These are phyloP conservation scores for Acephala macrosclerotiorum DNA, from an alignment of 2,329 filamentous ascomycete genomes.

Conservation along the genomic window DNA sequence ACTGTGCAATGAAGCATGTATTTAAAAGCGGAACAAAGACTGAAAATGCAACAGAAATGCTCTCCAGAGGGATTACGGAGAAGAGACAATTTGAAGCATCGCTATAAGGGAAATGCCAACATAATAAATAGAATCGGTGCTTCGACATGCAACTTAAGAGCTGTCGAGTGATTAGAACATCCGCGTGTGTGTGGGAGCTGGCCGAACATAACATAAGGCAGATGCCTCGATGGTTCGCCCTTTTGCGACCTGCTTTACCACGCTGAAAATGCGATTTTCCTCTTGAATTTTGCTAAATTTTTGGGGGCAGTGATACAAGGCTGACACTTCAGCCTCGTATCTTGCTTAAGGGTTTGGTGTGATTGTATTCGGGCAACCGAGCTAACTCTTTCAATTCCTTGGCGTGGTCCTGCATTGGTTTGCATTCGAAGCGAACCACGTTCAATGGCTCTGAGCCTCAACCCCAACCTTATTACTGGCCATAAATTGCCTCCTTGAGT, in stretches of 20 bases:
- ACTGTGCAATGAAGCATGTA: not conserved
- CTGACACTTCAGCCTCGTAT: conserved; percentile 1
- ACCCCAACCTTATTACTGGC: not conserved
- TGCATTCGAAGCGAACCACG: not conserved
- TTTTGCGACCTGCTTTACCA: not conserved
- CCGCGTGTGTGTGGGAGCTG: not conserved
- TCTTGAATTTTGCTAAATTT: not conserved
- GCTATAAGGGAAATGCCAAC: not conserved
- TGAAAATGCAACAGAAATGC: not conserved
- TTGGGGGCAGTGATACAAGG: not conserved
- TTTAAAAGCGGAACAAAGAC: not conserved
- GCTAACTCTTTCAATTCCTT: not conserved
- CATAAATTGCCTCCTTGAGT: not conserved
- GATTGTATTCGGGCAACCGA: not conserved
- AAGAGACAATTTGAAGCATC: not conserved
- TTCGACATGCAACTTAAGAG: not conserved
- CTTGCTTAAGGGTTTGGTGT: not conserved
- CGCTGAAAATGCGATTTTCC: not conserved
- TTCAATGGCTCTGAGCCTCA: not conserved
- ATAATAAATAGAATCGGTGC: not conserved
- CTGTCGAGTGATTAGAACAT: not conserved
- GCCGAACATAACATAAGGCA: not conserved
- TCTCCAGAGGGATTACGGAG: not conserved
- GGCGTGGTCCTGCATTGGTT: not conserved
- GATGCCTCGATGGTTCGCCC: not conserved